Conservation (phyloP, 257 asterid species). For the Solanum tarijense region DNA sequence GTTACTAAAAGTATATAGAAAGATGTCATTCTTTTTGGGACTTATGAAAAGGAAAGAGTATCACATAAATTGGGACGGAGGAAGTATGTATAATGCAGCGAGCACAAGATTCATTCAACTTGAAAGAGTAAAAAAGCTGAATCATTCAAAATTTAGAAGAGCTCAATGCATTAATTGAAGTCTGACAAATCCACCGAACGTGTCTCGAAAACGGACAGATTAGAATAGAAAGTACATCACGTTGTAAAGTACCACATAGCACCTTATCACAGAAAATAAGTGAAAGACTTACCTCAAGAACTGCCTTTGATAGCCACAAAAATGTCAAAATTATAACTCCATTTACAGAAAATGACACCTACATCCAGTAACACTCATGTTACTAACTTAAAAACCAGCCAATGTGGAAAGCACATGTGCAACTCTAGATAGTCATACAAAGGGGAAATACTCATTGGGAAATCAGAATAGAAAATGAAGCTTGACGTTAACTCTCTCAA, state of each 20-base stretch:
- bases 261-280: neutral
- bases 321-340: conserved; percentile 73
- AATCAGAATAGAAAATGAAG: neutral
- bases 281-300: conserved; percentile 51
- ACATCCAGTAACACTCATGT: conserved; percentile 4
- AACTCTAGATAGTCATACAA: neutral
- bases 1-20: neutral
- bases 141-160: neutral
- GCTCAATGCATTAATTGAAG: neutral
- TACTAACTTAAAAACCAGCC: neutral
- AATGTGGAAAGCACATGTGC: neutral
- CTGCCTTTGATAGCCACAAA: conserved; percentile 87
- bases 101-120: neutral
- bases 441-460: neutral
- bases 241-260: neutral
- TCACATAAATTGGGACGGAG: neutral
- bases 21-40: neutral
- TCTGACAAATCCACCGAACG: neutral
- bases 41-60: neutral
- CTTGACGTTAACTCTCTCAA: neutral
- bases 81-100: neutral
- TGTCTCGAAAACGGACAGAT: neutral
- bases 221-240: neutral
- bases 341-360: conserved; percentile 91
- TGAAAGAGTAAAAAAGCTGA: neutral